Base-by-base conservation (phyloP, 1,139 yeast genomes). In the Wickerhamomyces sp. region DNA sequence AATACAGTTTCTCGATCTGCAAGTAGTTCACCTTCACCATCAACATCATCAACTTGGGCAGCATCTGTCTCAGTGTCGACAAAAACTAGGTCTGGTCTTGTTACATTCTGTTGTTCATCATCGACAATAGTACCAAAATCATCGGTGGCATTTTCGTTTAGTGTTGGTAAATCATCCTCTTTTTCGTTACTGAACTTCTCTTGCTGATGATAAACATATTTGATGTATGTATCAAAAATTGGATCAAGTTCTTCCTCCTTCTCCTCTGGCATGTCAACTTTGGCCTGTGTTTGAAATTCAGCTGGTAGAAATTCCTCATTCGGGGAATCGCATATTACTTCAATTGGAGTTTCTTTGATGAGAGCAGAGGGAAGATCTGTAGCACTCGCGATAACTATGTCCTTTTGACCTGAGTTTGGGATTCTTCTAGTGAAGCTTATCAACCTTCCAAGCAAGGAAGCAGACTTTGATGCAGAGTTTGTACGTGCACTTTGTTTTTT, bases 291-390 rank as follows among this genome's bases (percentile, higher is more conserved):
- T n/a, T n/a, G n/a, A n/a, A n/a, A n/a, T 14, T 19, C 28, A 27
- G 16, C 26, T 14, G 23, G 27, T 14, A 25, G 13, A 16, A 26
- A 16, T 6, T 20, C 26, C 6, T 39, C 45, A 20, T 37, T 34
- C 3, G 47, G 42, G 2, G 47, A 43, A 20, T 43, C 41, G 12
- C 31, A 28, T 8, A 43, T 43, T 11, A 39, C 23, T 36, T 40
- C 39, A 24, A 42, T 29, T 4, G 41, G 35, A 5, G 28, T 23
- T 6, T 34, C 35, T 7, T 28, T 21, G 5, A 37, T 35, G 10
- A 33, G 26, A 21, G 33, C 25, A 6, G 32, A 19, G 5, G 25
- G 18, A 2, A 15, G 20, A 10, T 26, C 28, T 12, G 26, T 27
- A 10, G 23, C 28, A 15, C n/a, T 15, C 7, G n/a, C 26, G 14